A percentile compares a stretch with the other conserved stretches of the same genome.
Evolutionary conservation across 257 asterid species (phyloP).

Genomic region (Solanum chmielewskii): DNA sequence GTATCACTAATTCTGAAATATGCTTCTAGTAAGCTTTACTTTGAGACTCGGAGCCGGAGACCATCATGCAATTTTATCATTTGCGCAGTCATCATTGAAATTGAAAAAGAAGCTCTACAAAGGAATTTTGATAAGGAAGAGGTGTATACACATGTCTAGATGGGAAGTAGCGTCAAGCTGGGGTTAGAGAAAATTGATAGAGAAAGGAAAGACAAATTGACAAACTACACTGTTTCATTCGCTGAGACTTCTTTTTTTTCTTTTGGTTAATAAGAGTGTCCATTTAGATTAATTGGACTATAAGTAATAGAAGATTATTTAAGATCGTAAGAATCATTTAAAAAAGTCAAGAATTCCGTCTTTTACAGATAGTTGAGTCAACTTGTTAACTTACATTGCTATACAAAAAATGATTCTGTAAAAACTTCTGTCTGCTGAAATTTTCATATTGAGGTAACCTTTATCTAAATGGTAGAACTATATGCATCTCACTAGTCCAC

Average conservation of each 20-base stretch:
- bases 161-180: neutral
- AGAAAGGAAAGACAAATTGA: too few relatives aligned
- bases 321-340: neutral
- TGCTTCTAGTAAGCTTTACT: neutral
- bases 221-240: too few relatives aligned
- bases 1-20: too few relatives aligned
- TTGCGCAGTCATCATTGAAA: neutral
- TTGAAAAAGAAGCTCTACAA: neutral
- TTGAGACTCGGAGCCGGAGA: neutral
- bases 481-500: neutral
- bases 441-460: neutral
- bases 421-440: neutral
- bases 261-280: neutral
- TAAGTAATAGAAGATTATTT: neutral
- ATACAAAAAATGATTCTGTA: neutral
- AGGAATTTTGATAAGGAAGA: neutral
- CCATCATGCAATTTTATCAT: neutral
- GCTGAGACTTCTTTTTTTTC: neutral
- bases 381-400: neutral
- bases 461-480: neutral
- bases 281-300: neutral
- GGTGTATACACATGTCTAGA: neutral
- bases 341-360: neutral
- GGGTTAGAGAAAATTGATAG: too few relatives aligned
- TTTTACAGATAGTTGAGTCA: neutral